Evolutionary conservation across 495 filamentous ascomycete genomes (phyloP).

Genomic region (Penicillium silybi): DNA sequence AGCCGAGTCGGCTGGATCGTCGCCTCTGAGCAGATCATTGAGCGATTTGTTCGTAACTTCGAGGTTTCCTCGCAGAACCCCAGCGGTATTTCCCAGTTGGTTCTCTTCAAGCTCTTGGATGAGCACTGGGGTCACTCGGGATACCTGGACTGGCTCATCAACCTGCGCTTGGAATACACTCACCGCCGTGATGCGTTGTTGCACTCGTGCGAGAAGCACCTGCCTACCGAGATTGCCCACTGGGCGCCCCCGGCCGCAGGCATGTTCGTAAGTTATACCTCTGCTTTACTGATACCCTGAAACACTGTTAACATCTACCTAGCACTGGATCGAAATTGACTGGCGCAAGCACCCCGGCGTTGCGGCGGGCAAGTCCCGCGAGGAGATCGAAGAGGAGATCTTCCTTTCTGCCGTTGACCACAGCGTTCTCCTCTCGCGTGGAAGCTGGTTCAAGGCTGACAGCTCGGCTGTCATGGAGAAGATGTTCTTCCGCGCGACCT

Average conservation of each 20-base stretch:
- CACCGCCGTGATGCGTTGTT: conserved; percentile 69
- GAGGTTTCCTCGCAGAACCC: conserved; percentile 82
- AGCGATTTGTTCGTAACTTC: conserved; percentile 70
- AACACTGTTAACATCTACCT: conserved; percentile 10
- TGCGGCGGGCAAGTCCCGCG: conserved; percentile 51
- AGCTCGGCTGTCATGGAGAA: conserved; percentile 42
- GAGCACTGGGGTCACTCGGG: conserved; percentile 94
- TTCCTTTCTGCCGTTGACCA: conserved; percentile 68
- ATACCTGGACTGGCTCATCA: conserved; percentile 84
- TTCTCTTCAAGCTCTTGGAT: conserved; percentile 85
- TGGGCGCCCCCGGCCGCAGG: conserved; percentile 86
- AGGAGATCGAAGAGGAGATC: conserved; percentile 78
- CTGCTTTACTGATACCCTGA: neutral
- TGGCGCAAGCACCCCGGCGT: conserved; percentile 65
- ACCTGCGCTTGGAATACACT: conserved; percentile 81
- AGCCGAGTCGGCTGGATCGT: conserved; percentile 62
- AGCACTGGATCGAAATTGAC: conserved; percentile 84
- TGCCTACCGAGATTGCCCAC: conserved; percentile 73
- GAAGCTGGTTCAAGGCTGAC: conserved; percentile 84
- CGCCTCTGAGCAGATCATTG: conserved; percentile 74
- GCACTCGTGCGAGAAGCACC: conserved; percentile 73
- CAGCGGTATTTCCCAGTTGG: conserved; percentile 73
- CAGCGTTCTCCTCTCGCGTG: conserved; percentile 71
- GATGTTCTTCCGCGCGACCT: conserved; percentile 84
- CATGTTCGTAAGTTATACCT: conserved; percentile 77